Evolutionary conservation across 176 grass and related monocot species (phyloP).

Genomic region (Ensete glaucum): DNA sequence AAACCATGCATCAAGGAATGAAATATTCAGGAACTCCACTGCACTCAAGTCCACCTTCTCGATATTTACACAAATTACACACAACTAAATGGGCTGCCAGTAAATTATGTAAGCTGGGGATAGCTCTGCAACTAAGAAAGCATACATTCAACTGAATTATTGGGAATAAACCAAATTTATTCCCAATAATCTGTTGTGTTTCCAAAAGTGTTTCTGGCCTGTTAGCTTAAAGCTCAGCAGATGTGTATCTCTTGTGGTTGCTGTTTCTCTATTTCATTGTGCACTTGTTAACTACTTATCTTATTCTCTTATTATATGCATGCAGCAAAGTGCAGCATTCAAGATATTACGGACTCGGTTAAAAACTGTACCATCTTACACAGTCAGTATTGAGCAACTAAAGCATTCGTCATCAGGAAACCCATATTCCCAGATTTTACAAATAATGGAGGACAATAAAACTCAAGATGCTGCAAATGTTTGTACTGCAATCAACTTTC

Average conservation of each 20-base stretch:
- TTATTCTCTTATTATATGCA: conserved; percentile 15
- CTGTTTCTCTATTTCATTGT: no score
- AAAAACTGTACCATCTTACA: conserved; percentile 78
- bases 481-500: conserved; percentile 68
- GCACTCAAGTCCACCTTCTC: no score
- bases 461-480: conserved; percentile 49
- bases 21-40: no score
- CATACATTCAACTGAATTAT: no score
- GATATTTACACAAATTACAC: no score
- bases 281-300: background rate
- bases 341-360: conserved; percentile 87
- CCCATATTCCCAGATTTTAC: conserved; percentile 64
- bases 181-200: no score
- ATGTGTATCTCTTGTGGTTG: background rate
- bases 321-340: conserved; percentile 95
- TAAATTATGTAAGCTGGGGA: no score
- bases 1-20: no score
- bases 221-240: background rate
- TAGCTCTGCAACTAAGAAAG: no score
- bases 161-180: no score
- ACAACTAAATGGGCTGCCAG: no score
- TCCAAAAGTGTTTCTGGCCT: background rate
- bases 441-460: conserved; percentile 52
- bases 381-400: conserved; percentile 42
- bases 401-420: conserved; percentile 51